Percentiles rank a stretch among this genome's conserved stretches.
phyloP scores from a whole-genome alignment of 139 green algal genomes.

The Coelastrella sp. region DNA sequence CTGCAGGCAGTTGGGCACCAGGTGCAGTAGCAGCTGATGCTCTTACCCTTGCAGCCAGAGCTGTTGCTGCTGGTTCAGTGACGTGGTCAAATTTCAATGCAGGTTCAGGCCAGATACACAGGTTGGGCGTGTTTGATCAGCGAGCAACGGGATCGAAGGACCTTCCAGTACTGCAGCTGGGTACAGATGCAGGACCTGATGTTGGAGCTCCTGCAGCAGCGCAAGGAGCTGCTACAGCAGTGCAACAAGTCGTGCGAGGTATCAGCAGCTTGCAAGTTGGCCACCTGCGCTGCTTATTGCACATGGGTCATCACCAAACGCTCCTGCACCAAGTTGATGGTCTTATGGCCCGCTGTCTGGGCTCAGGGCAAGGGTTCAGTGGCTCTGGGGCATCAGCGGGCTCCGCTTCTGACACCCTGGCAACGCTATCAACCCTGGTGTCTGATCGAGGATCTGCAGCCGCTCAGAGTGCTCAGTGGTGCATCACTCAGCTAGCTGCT shows the following conservation, averaged over 20 bases:
- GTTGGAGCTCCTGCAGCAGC: neutral
- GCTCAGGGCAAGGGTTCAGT: neutral
- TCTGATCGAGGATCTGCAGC: neutral
- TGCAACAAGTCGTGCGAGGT: neutral
- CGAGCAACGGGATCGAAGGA: neutral
- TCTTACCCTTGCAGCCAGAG: neutral
- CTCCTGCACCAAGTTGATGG: conserved; percentile 85
- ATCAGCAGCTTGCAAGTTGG: conserved; percentile 61
- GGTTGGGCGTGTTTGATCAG: neutral
- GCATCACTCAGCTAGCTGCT: conserved; percentile 67
- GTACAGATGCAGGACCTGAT: neutral
- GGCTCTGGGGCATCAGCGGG: neutral
- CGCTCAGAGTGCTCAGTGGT: neutral
- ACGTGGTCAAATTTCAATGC: neutral
- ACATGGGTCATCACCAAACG: conserved; percentile 81
- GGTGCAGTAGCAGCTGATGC: conserved; percentile 27
- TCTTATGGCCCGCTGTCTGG: conserved; percentile 50
- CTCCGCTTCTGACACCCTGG: conserved; percentile 3
- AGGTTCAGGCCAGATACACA: neutral
- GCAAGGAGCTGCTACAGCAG: neutral
- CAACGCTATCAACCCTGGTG: neutral
- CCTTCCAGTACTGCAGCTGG: neutral
- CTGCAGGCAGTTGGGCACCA: neutral
- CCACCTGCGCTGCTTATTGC: conserved; percentile 75
- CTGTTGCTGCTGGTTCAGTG: neutral